These are phyloP conservation scores for Mycena venus DNA, from an alignment of 768 basidiomycete species.

Conservation along the genomic window DNA sequence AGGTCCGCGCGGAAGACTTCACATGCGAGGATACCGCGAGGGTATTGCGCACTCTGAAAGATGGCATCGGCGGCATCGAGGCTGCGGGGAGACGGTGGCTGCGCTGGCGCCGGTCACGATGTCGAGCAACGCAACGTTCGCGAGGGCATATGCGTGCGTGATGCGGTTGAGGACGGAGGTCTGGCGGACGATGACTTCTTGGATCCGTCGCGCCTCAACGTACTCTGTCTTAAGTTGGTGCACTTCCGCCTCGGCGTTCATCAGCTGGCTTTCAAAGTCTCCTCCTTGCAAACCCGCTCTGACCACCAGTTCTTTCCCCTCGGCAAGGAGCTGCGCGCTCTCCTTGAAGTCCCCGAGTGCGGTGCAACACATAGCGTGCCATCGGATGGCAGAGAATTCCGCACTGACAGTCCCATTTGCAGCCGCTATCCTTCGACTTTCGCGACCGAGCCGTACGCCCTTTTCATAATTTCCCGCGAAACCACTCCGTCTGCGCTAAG, in stretches of 20 bases:
- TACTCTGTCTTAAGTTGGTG: slow-evolving; percentile 7
- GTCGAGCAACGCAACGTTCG: neutral
- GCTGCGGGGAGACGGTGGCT: neutral
- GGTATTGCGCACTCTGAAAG: neutral
- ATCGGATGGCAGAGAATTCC: neutral
- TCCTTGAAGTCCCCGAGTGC: slow-evolving; percentile 1
- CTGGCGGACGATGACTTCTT: neutral
- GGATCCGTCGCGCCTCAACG: neutral
- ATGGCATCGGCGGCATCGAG: neutral
- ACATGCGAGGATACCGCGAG: neutral
- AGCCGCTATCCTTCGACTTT: neutral
- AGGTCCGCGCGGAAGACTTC: neutral
- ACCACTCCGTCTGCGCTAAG: neutral
- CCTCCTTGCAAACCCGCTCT: neutral
- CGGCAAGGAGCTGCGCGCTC: neutral
- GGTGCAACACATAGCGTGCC: neutral
- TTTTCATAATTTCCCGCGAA: neutral
- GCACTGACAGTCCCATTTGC: neutral
- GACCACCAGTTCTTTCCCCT: neutral
- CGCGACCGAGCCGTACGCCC: neutral
- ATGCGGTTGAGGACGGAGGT: neutral
- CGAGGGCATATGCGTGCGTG: neutral
- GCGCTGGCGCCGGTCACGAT: neutral
- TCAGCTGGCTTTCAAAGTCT: neutral
- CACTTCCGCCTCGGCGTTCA: neutral